Percentiles rank a stretch among this genome's conserved stretches.
Evolutionary conservation across 1,139 yeast species (phyloP).

Genomic region (Debaryomyces udenii): DNA sequence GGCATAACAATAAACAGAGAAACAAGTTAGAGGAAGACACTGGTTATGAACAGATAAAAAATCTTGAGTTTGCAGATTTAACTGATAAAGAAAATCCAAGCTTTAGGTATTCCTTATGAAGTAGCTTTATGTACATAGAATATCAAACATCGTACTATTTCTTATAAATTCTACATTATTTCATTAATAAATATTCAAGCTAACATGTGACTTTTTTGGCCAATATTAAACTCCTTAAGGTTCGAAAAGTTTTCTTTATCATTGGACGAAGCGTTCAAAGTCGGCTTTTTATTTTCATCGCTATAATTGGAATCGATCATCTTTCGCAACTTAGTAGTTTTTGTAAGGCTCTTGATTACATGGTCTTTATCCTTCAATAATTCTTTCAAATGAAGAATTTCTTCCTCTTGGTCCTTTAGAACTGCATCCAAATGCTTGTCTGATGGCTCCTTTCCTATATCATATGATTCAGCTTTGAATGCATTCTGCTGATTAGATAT

Average conservation of each 20-base stretch:
- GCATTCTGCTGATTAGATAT: slow-evolving; percentile 20
- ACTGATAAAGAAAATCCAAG: slow-evolving; percentile 23
- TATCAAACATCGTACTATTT: not conserved
- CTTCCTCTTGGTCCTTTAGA: slow-evolving; percentile 68
- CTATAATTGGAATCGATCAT: slow-evolving; percentile 39
- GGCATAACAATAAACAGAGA: slow-evolving; percentile 9
- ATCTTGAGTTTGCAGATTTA: slow-evolving; percentile 21
- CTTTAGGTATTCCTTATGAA: slow-evolving; percentile 15
- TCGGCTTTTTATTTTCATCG: slow-evolving; percentile 3
- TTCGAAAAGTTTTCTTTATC: slow-evolving; percentile 23
- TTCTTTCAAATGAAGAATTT: slow-evolving; percentile 65
- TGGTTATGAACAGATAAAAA: slow-evolving; percentile 12
- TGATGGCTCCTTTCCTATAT: slow-evolving; percentile 7
- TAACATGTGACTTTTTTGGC: slow-evolving; percentile 21
- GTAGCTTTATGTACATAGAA: not conserved
- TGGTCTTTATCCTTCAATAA: slow-evolving; percentile 70
- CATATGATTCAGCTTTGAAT: slow-evolving; percentile 14
- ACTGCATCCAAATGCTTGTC: slow-evolving; percentile 25
- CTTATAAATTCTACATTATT: not conserved
- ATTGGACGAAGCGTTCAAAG: slow-evolving; percentile 1
- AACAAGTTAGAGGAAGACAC: slow-evolving; percentile 13
- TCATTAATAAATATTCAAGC: slow-evolving; percentile 7
- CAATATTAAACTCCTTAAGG: slow-evolving; percentile 26
- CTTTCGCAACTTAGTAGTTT: slow-evolving; percentile 56
- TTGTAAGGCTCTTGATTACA: slow-evolving; percentile 72